A percentile compares a stretch with the other conserved stretches of the same genome.
These are phyloP conservation scores for Mortierella sp. DNA, from an alignment of 371 early-diverging fungal genomes.

Conservation along the genomic window DNA sequence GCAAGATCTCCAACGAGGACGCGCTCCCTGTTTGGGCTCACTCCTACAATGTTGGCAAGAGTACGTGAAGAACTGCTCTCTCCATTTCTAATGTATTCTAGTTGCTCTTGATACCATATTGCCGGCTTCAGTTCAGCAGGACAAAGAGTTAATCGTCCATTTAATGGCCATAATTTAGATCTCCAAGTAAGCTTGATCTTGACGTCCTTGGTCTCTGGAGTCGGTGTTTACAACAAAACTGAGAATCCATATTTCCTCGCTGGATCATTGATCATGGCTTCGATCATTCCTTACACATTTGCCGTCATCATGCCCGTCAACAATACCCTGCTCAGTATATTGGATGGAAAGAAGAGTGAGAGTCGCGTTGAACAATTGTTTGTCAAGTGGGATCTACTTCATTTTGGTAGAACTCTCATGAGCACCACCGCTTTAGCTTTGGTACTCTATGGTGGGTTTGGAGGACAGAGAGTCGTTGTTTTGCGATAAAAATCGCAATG, in stretches of 20 bases:
- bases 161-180: constrained; percentile 7
- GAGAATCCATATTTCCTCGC: constrained; percentile 32
- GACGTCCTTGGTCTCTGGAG: constrained; percentile 8
- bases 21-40: constrained; percentile 39
- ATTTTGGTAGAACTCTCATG: constrained; percentile 27
- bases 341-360: constrained; percentile 1
- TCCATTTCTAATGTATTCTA: not conserved
- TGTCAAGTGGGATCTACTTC: constrained; percentile 32
- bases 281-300: constrained; percentile 34
- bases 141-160: no score
- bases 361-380: constrained; percentile 11
- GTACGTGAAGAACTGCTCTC: not conserved
- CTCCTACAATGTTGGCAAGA: constrained; percentile 13
- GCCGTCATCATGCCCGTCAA: constrained; percentile 34
- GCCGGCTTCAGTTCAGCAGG: no score
- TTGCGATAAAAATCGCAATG: not conserved
- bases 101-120: not conserved
- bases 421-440: constrained; percentile 18
- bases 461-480: constrained; percentile 1
- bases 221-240: constrained; percentile 27
- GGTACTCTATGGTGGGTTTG: constrained; percentile 28
- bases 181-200: constrained; percentile 18
- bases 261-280: constrained; percentile 22
- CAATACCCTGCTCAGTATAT: constrained; percentile 19
- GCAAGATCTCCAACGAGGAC: not conserved